Evolutionary conservation across 768 basidiomycete species (phyloP).

Genomic region (Lentinus brumalis): DNA sequence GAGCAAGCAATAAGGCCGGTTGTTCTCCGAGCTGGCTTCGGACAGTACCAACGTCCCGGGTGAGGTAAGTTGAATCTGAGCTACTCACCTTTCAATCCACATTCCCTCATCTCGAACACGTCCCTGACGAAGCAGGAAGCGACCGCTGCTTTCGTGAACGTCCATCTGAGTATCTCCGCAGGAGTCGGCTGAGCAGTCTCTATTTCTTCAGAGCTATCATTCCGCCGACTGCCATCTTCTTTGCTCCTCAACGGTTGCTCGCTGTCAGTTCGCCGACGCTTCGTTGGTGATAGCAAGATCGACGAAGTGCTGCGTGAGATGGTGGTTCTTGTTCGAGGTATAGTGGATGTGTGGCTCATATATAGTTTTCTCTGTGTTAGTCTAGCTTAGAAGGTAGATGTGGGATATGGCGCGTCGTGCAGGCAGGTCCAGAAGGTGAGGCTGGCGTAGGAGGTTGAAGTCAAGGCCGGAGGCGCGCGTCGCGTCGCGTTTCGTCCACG

Average conservation of each 20-base stretch:
- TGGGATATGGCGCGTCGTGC: neutral
- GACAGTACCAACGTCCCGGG: no score
- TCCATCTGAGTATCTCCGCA: slow-evolving; percentile 29
- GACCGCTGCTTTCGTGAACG: slow-evolving; percentile 27
- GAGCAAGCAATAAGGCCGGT: no score
- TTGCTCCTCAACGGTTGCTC: neutral
- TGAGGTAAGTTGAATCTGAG: no score
- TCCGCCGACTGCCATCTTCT: no score
- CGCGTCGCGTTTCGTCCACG: neutral
- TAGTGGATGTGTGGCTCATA: slow-evolving; percentile 8
- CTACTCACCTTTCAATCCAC: slow-evolving; percentile 21
- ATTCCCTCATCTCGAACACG: slow-evolving; percentile 25
- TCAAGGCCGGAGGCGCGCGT: neutral
- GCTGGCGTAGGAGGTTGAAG: neutral
- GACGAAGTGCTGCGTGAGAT: slow-evolving; percentile 12
- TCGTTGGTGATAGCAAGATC: slow-evolving; percentile 17
- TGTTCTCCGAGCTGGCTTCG: no score
- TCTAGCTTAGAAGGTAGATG: neutral
- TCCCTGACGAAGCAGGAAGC: slow-evolving; percentile 30
- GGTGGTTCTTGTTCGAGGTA: neutral
- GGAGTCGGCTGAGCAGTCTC: neutral
- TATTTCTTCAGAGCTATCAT: neutral
- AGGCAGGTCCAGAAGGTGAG: neutral
- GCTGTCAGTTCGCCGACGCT: slow-evolving; percentile 3
- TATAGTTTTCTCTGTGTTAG: neutral